Evolutionary conservation across 2,329 filamentous ascomycete species (phyloP).

Genomic region (Diaporthe velutina): DNA sequence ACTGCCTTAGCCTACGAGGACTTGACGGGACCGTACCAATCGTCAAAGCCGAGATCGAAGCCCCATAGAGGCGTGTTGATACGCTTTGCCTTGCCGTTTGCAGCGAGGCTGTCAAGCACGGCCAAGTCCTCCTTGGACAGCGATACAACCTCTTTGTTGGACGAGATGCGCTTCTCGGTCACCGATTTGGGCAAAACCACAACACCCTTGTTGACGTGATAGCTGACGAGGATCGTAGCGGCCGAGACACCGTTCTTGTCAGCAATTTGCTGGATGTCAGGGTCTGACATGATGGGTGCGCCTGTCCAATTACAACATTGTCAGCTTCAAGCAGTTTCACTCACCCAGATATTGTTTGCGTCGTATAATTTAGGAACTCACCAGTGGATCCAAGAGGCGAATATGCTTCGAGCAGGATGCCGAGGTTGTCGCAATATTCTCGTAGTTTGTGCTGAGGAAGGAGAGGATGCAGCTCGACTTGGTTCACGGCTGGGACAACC

Average conservation of each 20-base stretch:
- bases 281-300: constrained; percentile 31
- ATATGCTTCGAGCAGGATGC: constrained; percentile 53
- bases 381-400: constrained; percentile 46
- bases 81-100: constrained; percentile 49
- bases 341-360: background rate
- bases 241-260: constrained; percentile 41
- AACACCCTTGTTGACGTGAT: constrained; percentile 42
- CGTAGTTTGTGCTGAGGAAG: constrained; percentile 52
- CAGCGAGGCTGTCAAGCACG: constrained; percentile 42
- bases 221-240: constrained; percentile 43
- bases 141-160: constrained; percentile 40
- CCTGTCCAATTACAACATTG: background rate
- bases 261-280: constrained; percentile 37
- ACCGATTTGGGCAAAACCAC: constrained; percentile 44
- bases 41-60: constrained; percentile 45
- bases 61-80: constrained; percentile 51
- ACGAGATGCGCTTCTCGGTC: constrained; percentile 41
- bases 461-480: constrained; percentile 53
- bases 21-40: constrained; percentile 54
- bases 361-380: background rate
- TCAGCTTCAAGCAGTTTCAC: background rate
- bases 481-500: constrained; percentile 21
- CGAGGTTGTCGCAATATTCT: constrained; percentile 49
- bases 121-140: constrained; percentile 41
- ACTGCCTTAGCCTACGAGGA: background rate